A percentile compares a stretch with the other conserved stretches of the same genome.
Conservation (phyloP, 352 stramenopile genomes). For the Pythium oligandrum region DNA sequence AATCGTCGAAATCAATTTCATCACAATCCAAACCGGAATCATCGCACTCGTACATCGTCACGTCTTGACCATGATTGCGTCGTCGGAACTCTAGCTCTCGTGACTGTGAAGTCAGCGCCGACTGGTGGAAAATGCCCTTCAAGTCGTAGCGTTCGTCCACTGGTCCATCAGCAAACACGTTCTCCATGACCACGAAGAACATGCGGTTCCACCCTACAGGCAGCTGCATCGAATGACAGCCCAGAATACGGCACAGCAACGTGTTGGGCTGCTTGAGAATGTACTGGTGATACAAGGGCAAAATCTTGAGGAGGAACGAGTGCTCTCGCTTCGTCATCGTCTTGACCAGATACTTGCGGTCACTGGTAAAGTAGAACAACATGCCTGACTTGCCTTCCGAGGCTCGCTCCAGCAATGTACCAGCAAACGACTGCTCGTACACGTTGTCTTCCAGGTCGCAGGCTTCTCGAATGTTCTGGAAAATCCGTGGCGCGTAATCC, state of each 20-base stretch:
- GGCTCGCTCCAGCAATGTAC: conserved; percentile 75
- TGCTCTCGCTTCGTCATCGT: conserved; percentile 88
- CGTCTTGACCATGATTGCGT: conserved; percentile 12
- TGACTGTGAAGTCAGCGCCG: conserved; percentile 7
- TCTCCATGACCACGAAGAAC: conserved; percentile 89
- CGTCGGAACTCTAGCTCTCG: not conserved
- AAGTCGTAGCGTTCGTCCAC: conserved; percentile 82
- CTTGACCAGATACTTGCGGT: conserved; percentile 84
- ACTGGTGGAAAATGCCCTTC: conserved; percentile 79
- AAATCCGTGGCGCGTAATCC: conserved; percentile 81
- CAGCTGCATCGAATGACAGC: conserved; percentile 87
- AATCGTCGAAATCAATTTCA: conserved; percentile 5
- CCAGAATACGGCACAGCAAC: conserved; percentile 75
- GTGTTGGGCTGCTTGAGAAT: conserved; percentile 77
- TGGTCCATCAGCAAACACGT: conserved; percentile 71
- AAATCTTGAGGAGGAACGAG: conserved; percentile 73
- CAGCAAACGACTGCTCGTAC: conserved; percentile 83
- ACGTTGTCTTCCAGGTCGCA: conserved; percentile 70
- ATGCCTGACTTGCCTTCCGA: conserved; percentile 85
- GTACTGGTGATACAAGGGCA: conserved; percentile 84
- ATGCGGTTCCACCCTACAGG: conserved; percentile 87
- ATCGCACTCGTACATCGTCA: conserved; percentile 9
- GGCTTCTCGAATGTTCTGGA: conserved; percentile 77
- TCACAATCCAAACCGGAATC: conserved; percentile 5
- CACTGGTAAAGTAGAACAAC: conserved; percentile 87